Evolutionary conservation across 202 grass and related monocot species (phyloP), one percentile per base, ranked within the genome.

Genomic region (Saccharum hybrid): DNA sequence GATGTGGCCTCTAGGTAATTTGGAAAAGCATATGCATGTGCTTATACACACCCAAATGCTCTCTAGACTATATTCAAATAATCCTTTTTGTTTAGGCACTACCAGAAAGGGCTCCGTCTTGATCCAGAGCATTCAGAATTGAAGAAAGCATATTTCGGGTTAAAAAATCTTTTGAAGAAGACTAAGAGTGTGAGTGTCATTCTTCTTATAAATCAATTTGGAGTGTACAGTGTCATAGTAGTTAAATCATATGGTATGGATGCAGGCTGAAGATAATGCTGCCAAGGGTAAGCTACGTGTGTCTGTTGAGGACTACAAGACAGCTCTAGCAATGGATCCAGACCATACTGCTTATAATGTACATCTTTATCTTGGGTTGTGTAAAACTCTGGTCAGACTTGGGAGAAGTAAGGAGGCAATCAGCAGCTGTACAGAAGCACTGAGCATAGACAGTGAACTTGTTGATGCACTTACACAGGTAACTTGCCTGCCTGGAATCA

Each of bases 161-260:
- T 98, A 76, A 98, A 95, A 92, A 95, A 93, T 87, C 92, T 98
- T 87, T 88, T 98, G 40, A 98, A 95, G 81, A 98, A 98, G 81
- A 90, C 96, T 21, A 98, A 95, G 83, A 91, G 71, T 43, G 96
- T 98, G 81, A 92, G 92, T 63, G 8, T 60, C 66, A 63, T 70
- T 80, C 8, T 54, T 68, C 16, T 39, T 78, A 49, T 71, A 7
- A 2, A 40, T 72, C 51, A 49, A 76, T 42, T 76, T 30, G 7
- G 19, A 51, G 18, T 71, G 63, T 62, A 28, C 0, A 34, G 13
- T 57, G 23, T 45, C 2, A 3, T 66, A 46, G 52, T 18, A 78
- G 34, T 81, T 65, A 59, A 61, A 42, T 88, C 23, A 67, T 60
- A 79, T 39, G 59, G 8, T 70, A 11, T 82, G 33, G 45, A 67